phyloP scores from a whole-genome alignment of 371 early-diverging fungal genomes.

The Apophysomyces elegans region DNA sequence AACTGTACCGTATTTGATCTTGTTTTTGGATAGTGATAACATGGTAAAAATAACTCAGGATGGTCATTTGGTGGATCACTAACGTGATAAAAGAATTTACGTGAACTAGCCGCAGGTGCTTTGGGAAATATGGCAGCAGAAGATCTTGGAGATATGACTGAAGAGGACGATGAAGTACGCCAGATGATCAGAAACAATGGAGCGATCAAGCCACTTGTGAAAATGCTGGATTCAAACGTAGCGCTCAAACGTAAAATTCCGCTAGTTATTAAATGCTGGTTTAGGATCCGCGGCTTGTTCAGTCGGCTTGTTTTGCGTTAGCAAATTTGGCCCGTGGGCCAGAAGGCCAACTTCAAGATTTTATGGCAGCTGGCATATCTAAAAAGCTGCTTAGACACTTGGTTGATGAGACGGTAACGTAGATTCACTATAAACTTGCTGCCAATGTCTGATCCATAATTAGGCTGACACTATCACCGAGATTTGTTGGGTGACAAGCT shows the following conservation, averaged over 20 bases:
- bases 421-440: background rate
- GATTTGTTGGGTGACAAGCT: slow-evolving; percentile 72
- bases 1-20: slow-evolving; percentile 64
- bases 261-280: background rate
- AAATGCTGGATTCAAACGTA: slow-evolving; percentile 56
- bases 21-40: slow-evolving; percentile 57
- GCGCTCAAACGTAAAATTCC: background rate
- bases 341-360: slow-evolving; percentile 53
- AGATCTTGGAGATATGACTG: slow-evolving; percentile 75
- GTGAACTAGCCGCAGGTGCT: slow-evolving; percentile 50
- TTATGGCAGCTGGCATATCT: slow-evolving; percentile 50
- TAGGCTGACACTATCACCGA: slow-evolving; percentile 67
- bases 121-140: slow-evolving; percentile 78
- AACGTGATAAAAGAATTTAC: slow-evolving; percentile 25
- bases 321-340: slow-evolving; percentile 75
- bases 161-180: slow-evolving; percentile 65
- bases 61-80: background rate
- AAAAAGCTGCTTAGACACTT: slow-evolving; percentile 51
- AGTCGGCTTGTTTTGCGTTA: slow-evolving; percentile 77
- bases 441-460: background rate
- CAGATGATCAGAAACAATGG: slow-evolving; percentile 64
- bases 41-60: slow-evolving; percentile 30
- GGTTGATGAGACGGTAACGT: slow-evolving; percentile 29
- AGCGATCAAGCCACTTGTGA: slow-evolving; percentile 59
- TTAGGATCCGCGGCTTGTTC: slow-evolving; percentile 58